Percentiles rank a stretch among this genome's conserved stretches.
Conservation (phyloP, 306 rosid genomes). For the Prunus salicina region DNA sequence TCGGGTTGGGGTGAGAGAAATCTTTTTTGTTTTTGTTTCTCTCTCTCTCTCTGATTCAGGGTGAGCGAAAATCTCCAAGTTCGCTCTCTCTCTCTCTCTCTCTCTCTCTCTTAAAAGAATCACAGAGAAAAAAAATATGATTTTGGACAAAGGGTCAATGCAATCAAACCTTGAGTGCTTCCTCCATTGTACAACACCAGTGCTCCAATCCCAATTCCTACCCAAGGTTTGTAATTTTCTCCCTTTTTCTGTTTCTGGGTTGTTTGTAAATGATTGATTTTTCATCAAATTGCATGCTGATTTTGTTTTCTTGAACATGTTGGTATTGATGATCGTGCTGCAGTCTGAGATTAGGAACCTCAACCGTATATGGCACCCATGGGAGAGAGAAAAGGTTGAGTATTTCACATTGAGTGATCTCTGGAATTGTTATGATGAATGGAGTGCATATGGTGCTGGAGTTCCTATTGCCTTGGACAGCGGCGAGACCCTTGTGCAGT, state of each 20-base stretch:
- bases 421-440: conserved; percentile 82
- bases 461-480: conserved; percentile 62
- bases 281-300: not conserved
- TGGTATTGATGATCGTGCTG: not conserved
- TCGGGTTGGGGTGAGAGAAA: conserved; percentile 71
- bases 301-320: not conserved
- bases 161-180: conserved; percentile 78
- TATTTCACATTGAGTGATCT: conserved; percentile 77
- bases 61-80: conserved; percentile 11
- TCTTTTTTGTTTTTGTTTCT: not conserved
- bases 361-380: conserved; percentile 84
- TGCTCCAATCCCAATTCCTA: conserved; percentile 63
- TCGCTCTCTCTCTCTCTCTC: conserved; percentile 1
- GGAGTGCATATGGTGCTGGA: conserved; percentile 97
- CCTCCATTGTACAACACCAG: conserved; percentile 77
- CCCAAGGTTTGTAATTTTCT: conserved; percentile 49
- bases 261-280: not conserved
- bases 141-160: conserved; percentile 49
- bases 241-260: not conserved
- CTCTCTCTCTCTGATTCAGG: not conserved
- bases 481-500: conserved; percentile 85
- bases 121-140: conserved; percentile 26
- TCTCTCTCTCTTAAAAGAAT: not conserved
- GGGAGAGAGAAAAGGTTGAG: conserved; percentile 84
- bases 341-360: conserved; percentile 79